phyloP scores from a whole-genome alignment of 2,329 filamentous ascomycete genomes.

The Acrodontium crateriforme region DNA sequence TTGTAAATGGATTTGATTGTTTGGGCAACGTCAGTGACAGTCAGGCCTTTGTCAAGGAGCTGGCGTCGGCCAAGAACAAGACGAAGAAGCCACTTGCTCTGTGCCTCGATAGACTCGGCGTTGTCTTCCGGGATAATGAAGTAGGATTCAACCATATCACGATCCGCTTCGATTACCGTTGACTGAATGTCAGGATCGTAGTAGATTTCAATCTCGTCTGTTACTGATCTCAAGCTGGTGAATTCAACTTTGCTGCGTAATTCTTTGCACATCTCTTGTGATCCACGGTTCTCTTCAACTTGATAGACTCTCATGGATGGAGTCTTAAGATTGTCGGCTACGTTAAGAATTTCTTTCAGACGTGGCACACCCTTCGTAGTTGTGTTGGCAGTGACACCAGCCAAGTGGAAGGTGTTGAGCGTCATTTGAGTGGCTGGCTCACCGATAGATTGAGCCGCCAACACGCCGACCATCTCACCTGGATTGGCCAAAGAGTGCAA shows the following conservation, averaged over 20 bases:
- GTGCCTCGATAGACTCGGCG: slow-evolving; percentile 41
- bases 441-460: slow-evolving; percentile 96
- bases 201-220: slow-evolving; percentile 86
- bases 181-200: slow-evolving; percentile 83
- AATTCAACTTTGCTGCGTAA: slow-evolving; percentile 87
- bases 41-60: slow-evolving; percentile 85
- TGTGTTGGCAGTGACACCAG: slow-evolving; percentile 99
- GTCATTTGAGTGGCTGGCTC: slow-evolving; percentile 99
- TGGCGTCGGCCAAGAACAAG: slow-evolving; percentile 87
- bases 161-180: slow-evolving; percentile 76
- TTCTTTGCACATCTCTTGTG: slow-evolving; percentile 68
- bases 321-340: slow-evolving; percentile 96
- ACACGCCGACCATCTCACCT: slow-evolving; percentile 96
- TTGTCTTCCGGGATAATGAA: slow-evolving; percentile 84
- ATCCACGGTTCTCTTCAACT: slow-evolving; percentile 43
- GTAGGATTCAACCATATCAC: slow-evolving; percentile 92
- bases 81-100: slow-evolving; percentile 91
- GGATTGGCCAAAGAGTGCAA: slow-evolving; percentile 73
- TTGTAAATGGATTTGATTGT: slow-evolving; percentile 83
- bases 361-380: slow-evolving; percentile 97
- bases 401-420: slow-evolving; percentile 98
- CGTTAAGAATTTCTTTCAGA: slow-evolving; percentile 98
- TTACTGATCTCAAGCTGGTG: slow-evolving; percentile 83
- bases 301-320: slow-evolving; percentile 93
- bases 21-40: slow-evolving; percentile 77